Conservation (phyloP, 495 filamentous ascomycete genomes). For the Penicillium waksmanii region DNA sequence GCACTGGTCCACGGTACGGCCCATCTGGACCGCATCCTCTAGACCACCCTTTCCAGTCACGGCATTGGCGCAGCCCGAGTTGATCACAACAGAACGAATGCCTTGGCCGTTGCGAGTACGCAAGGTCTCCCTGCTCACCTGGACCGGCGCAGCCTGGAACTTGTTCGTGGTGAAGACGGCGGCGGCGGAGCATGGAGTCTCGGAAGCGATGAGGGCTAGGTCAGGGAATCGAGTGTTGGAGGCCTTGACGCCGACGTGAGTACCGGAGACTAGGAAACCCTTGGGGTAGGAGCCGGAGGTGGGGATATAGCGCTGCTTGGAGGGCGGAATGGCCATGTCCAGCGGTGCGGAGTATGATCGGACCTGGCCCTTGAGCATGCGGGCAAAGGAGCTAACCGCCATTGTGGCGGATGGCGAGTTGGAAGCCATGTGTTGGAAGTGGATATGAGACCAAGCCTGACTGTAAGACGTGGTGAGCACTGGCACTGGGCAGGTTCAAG, state of each 20-base stretch:
- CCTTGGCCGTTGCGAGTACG: slow-evolving; percentile 66
- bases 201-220: slow-evolving; percentile 84
- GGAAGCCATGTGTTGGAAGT: slow-evolving; percentile 31
- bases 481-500: background rate
- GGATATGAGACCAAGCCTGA: slow-evolving; percentile 3
- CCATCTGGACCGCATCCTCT: slow-evolving; percentile 89
- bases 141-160: slow-evolving; percentile 95
- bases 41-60: slow-evolving; percentile 91
- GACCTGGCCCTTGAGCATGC: slow-evolving; percentile 50
- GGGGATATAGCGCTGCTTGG: slow-evolving; percentile 88
- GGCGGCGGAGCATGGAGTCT: slow-evolving; percentile 85
- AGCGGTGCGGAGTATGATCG: slow-evolving; percentile 65
- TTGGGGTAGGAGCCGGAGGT: slow-evolving; percentile 82
- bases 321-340: slow-evolving; percentile 64
- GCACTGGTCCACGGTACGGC: slow-evolving; percentile 70
- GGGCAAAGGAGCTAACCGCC: slow-evolving; percentile 38
- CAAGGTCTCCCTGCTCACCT: slow-evolving; percentile 75
- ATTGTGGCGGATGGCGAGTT: slow-evolving; percentile 38
- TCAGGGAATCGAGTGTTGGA: slow-evolving; percentile 87
- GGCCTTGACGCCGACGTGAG: slow-evolving; percentile 92
- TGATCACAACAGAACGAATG: slow-evolving; percentile 83
- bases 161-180: slow-evolving; percentile 98
- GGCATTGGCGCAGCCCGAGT: slow-evolving; percentile 96
- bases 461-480: background rate
- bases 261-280: slow-evolving; percentile 85